Evolutionary conservation across 441 rosid species (phyloP).

Genomic region (Viola pubescens): DNA sequence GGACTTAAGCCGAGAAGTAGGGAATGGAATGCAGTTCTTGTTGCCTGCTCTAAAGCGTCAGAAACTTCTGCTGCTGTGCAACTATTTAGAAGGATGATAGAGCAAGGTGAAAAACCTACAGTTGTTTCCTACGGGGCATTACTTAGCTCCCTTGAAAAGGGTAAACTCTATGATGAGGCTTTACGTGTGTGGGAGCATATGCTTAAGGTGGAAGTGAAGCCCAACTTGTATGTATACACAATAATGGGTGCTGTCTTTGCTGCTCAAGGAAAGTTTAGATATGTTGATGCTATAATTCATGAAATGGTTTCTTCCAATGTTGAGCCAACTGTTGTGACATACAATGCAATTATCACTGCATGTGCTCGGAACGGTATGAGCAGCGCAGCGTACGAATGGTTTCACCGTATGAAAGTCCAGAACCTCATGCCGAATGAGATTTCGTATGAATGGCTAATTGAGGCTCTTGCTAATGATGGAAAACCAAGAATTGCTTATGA

Average conservation of each 20-base stretch:
- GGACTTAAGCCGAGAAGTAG: conserved; percentile 67
- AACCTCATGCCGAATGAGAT: conserved; percentile 58
- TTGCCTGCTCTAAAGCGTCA: conserved; percentile 79
- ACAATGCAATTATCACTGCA: conserved; percentile 67
- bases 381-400: conserved; percentile 83
- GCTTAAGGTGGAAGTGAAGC: conserved; percentile 61
- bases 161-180: conserved; percentile 64
- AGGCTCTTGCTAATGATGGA: conserved; percentile 62
- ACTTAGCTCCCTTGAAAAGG: conserved; percentile 84
- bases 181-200: conserved; percentile 84
- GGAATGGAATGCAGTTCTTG: conserved; percentile 79
- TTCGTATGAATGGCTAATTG: conserved; percentile 64
- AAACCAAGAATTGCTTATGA: conserved; percentile 76
- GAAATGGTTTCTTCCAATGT: conserved; percentile 58
- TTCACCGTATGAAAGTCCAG: conserved; percentile 62
- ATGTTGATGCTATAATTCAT: conserved; percentile 49
- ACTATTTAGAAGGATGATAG: conserved; percentile 75
- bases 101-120: conserved; percentile 75
- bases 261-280: conserved; percentile 49
- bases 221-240: conserved; percentile 67
- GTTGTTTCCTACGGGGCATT: conserved; percentile 68
- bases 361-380: conserved; percentile 49
- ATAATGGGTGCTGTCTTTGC: conserved; percentile 73
- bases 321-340: conserved; percentile 75
- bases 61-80: conserved; percentile 68